These are phyloP conservation scores for Nyssa sinensis DNA, from an alignment of 148 eudicot species.

Conservation along the genomic window DNA sequence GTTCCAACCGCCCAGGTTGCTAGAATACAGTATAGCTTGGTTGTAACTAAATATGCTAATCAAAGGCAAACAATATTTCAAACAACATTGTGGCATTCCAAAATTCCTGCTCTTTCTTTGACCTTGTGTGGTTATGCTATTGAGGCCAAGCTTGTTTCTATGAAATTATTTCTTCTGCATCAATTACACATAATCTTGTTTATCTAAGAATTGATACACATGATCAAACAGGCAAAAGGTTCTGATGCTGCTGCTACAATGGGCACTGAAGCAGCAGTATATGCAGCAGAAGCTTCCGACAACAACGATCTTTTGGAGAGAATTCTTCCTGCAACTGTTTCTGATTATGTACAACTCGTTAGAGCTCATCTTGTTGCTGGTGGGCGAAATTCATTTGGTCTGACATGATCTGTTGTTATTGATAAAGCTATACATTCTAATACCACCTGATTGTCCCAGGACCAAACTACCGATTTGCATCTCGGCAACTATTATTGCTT, in stretches of 20 bases:
- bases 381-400: conserved; percentile 27
- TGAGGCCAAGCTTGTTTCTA: neutral
- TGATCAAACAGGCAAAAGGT: conserved; percentile 67
- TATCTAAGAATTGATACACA: neutral
- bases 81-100: neutral
- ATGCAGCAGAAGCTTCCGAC: conserved; percentile 95
- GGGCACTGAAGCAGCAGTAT: conserved; percentile 91
- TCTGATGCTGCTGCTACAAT: conserved; percentile 87
- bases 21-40: no score
- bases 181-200: neutral
- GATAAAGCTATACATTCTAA: conserved; percentile 11
- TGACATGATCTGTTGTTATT: conserved; percentile 4
- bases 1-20: no score
- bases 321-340: conserved; percentile 73
- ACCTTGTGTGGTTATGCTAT: neutral
- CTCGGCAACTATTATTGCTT: conserved; percentile 85
- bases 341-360: conserved; percentile 74
- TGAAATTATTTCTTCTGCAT: neutral
- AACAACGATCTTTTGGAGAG: conserved; percentile 81
- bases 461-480: conserved; percentile 62
- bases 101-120: neutral
- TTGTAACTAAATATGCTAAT: neutral
- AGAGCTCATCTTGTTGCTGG: conserved; percentile 86
- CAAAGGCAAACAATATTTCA: neutral
- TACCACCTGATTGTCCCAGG: conserved; percentile 44